A percentile compares a stretch with the other conserved stretches of the same genome.
These are phyloP conservation scores for Mortierella sp. DNA, from an alignment of 371 early-diverging fungal species.

Conservation along the genomic window DNA sequence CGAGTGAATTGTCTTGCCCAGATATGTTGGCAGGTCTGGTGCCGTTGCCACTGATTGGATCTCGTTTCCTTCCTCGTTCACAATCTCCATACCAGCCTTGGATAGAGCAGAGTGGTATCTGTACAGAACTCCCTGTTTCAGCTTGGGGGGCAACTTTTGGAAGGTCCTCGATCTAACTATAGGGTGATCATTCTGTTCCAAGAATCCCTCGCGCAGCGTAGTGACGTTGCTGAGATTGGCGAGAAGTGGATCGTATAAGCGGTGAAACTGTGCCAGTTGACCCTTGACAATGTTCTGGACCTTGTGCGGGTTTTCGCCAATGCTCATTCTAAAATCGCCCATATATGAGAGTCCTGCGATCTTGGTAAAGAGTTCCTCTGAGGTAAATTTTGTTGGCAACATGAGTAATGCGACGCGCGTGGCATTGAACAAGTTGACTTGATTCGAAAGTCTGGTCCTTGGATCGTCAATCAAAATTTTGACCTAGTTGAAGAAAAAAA, in stretches of 20 bases:
- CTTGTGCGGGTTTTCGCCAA: conserved; percentile 97
- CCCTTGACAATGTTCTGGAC: conserved; percentile 91
- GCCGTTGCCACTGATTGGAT: conserved; percentile 58
- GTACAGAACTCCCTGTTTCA: conserved; percentile 48
- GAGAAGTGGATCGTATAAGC: conserved; percentile 84
- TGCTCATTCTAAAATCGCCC: conserved; percentile 93
- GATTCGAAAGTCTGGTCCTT: conserved; percentile 86
- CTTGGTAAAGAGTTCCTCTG: conserved; percentile 84
- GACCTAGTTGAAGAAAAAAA: conserved; percentile 58
- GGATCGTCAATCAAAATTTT: conserved; percentile 91
- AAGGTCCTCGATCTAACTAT: conserved; percentile 47
- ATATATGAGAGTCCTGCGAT: conserved; percentile 91
- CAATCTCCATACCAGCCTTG: conserved; percentile 58
- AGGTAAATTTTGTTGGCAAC: conserved; percentile 86
- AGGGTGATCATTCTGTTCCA: conserved; percentile 59
- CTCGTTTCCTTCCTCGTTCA: conserved; percentile 53
- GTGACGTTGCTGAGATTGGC: conserved; percentile 84
- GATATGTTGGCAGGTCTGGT: conserved; percentile 57
- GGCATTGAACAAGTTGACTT: conserved; percentile 89
- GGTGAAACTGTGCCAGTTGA: conserved; percentile 83
- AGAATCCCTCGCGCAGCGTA: conserved; percentile 66
- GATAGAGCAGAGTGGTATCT: conserved; percentile 59
- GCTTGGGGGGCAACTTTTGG: conserved; percentile 45
- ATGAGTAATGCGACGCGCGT: conserved; percentile 87
- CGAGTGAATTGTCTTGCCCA: conserved; percentile 60